phyloP scores from a whole-genome alignment of 2,329 filamentous ascomycete species.

The Dryadomyces sulphureus region DNA sequence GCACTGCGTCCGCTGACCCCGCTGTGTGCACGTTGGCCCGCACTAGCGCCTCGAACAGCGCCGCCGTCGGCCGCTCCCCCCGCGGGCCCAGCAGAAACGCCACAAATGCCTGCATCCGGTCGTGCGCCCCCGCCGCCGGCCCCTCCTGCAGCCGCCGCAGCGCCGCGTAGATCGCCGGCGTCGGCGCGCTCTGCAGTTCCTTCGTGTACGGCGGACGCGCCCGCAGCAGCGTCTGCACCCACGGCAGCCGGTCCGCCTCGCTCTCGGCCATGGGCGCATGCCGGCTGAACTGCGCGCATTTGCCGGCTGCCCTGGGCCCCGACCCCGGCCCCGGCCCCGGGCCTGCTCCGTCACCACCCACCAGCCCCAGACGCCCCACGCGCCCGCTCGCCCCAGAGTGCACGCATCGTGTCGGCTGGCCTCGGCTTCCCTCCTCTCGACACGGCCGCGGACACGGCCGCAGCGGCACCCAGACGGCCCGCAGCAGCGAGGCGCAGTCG shows the following conservation, averaged over 20 bases:
- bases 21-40: constrained; percentile 50
- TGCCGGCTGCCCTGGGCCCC: too few species aligned
- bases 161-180: constrained; percentile 17
- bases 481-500: constrained; percentile 23
- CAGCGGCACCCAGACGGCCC: constrained; percentile 13
- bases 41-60: constrained; percentile 62
- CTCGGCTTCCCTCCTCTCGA: background rate
- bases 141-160: constrained; percentile 24
- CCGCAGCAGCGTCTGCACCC: constrained; percentile 3
- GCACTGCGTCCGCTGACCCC: constrained; percentile 53
- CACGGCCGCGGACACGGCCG: background rate
- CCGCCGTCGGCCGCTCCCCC: constrained; percentile 35
- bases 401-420: background rate
- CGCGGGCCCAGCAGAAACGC: constrained; percentile 43
- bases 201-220: constrained; percentile 7
- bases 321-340: too few species aligned
- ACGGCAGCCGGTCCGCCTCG: background rate
- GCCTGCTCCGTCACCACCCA: too few species aligned
- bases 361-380: constrained; percentile 4
- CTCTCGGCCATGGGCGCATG: background rate
- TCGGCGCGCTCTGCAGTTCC: constrained; percentile 7
- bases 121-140: constrained; percentile 22
- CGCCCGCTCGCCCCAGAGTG: constrained; percentile 2
- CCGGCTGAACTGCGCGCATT: too few species aligned
- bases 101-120: constrained; percentile 29